Percentiles rank a stretch among this genome's conserved stretches.
Conservation (phyloP, 1,284 basidiomycete species). For the Ceratobasidium sp. region DNA sequence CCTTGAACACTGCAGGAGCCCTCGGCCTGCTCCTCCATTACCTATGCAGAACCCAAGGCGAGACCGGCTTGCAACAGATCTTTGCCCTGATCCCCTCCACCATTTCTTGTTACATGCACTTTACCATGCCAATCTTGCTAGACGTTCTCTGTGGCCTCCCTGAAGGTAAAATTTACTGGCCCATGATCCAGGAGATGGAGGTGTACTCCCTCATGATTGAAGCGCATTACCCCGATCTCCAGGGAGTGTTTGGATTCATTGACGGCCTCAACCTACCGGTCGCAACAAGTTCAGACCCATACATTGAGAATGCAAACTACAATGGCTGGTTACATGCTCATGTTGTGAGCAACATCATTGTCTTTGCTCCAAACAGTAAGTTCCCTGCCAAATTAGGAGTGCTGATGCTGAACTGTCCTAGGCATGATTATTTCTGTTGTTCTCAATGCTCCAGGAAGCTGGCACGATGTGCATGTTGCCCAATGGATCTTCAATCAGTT, state of each 20-base stretch:
- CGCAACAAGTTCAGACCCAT: conserved; percentile 55
- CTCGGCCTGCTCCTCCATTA: conserved; percentile 64
- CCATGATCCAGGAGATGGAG: conserved; percentile 55
- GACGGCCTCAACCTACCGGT: conserved; percentile 55
- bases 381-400: too few species aligned
- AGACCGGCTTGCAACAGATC: conserved; percentile 60
- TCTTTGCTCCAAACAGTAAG: too few species aligned
- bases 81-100: conserved; percentile 56
- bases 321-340: too few species aligned
- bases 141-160: conserved; percentile 55
- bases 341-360: too few species aligned
- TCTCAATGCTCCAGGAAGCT: conserved; percentile 65
- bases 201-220: conserved; percentile 55
- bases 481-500: conserved; percentile 60
- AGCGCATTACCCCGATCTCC: conserved; percentile 58
- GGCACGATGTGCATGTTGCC: conserved; percentile 64
- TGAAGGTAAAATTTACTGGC: conserved; percentile 59
- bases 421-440: too few species aligned
- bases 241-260: conserved; percentile 59
- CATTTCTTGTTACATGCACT: conserved; percentile 58
- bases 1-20: conserved; percentile 63
- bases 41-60: conserved; percentile 60
- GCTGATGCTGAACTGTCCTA: too few species aligned
- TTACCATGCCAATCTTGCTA: conserved; percentile 57
- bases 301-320: too few species aligned